Evolutionary conservation across 768 basidiomycete species (phyloP).

Genomic region (Leccinum imitatum): DNA sequence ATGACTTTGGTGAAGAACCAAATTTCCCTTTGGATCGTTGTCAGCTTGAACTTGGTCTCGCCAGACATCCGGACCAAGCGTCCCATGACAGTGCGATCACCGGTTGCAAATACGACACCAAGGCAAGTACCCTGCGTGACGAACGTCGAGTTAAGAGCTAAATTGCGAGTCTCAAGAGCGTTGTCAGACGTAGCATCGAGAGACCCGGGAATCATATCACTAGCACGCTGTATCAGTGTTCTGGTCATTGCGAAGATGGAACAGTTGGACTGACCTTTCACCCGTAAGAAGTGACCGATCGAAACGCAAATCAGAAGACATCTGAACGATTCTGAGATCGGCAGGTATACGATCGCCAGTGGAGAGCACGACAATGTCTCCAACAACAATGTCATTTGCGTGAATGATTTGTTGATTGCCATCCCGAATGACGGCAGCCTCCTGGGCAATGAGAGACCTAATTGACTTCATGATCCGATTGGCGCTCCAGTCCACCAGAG

Average conservation of each 20-base stretch:
- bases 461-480: slow-evolving; percentile 53
- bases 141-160: slow-evolving; percentile 48
- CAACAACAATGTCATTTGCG: slow-evolving; percentile 57
- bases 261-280: slow-evolving; percentile 34
- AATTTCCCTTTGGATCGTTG: slow-evolving; percentile 47
- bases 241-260: not conserved
- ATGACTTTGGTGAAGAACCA: slow-evolving; percentile 56
- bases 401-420: slow-evolving; percentile 45
- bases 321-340: slow-evolving; percentile 54
- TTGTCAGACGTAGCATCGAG: slow-evolving; percentile 51
- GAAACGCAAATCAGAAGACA: slow-evolving; percentile 50
- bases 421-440: slow-evolving; percentile 55
- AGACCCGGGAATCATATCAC: slow-evolving; percentile 45
- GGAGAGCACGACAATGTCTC: slow-evolving; percentile 51
- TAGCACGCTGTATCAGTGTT: slow-evolving; percentile 8
- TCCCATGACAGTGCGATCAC: slow-evolving; percentile 49
- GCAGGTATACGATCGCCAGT: slow-evolving; percentile 61
- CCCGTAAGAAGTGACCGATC: slow-evolving; percentile 56
- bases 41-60: slow-evolving; percentile 44
- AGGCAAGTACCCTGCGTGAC: slow-evolving; percentile 42
- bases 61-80: slow-evolving; percentile 55
- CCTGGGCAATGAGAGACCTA: slow-evolving; percentile 58
- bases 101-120: slow-evolving; percentile 43
- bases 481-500: slow-evolving; percentile 51
- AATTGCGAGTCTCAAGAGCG: slow-evolving; percentile 45